Base-by-base conservation (phyloP, 1,284 basidiomycete genomes). In the Rhodotorula sp. region DNA sequence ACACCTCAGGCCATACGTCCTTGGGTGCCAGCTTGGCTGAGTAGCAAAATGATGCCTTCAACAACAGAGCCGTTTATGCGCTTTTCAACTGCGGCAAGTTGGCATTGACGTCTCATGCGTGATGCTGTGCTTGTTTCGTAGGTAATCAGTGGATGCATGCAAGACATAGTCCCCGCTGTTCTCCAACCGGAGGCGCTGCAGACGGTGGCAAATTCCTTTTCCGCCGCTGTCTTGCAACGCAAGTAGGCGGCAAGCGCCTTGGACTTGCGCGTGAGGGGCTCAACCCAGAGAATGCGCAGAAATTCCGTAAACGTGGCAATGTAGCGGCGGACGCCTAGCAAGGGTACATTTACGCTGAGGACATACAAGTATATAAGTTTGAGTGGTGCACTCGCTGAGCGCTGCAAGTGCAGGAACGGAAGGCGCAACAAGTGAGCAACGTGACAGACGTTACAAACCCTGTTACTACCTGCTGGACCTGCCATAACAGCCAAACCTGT, bases 321-420 rank as follows among this genome's bases (percentile, higher is more conserved):
- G 72, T 83, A 83, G 12, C 71, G 74, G 60, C 77, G 79, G 10
- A 81, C 82, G 39, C 73, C 66, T 25, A 54, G 27, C 67, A 36
- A 79, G 78, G n/a, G 53, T 55, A 65, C 25, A 77, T 75, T 22
- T 82, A 64, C 46, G 78, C 82, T 54, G 81, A 82, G 78, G 15
- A 84, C 69, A 67, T 84, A 83, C 55, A 79, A 73, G 74, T 83
- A 82, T 32, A 83, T 76, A 21, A 82, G n/a, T n/a, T n/a, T n/a
- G n/a, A n/a, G n/a, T n/a, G 61, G 65, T 1, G 6, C 3, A 10
- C 41, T 32, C 0, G 64, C 56, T 15, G 51, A 25, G 22, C 61
- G 41, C 0, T 61, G 48, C n/a, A 65, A 62, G 15, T 51, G 44
- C 19, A 41, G 61, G 54, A 74, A 77, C 10, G n/a, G n/a, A n/a